A percentile compares a stretch with the other conserved stretches of the same genome.
These are phyloP conservation scores for Albifimbria verrucaria DNA, from an alignment of 2,329 filamentous ascomycete species.

Conservation along the genomic window DNA sequence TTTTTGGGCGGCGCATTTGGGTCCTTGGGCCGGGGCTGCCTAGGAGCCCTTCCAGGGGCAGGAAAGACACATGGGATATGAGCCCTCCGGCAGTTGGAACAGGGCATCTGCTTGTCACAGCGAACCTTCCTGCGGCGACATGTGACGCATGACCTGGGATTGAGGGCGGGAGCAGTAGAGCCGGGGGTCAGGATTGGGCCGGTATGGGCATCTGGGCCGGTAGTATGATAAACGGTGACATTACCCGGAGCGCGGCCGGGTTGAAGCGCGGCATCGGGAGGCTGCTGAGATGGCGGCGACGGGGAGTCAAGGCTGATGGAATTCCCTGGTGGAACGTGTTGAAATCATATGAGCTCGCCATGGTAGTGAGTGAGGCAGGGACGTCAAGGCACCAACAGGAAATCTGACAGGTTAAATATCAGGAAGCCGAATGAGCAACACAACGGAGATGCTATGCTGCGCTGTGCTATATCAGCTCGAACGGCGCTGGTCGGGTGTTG, in stretches of 20 bases:
- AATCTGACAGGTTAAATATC: too few species aligned
- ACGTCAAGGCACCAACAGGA: too few species aligned
- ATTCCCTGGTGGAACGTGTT: background rate
- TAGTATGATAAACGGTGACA: constrained; percentile 36
- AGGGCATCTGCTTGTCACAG: constrained; percentile 75
- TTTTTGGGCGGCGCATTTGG: constrained; percentile 59
- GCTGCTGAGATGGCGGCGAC: background rate
- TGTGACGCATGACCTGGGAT: constrained; percentile 48
- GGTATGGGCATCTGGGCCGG: constrained; percentile 35
- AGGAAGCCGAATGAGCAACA: too few species aligned
- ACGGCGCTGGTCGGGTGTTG: too few species aligned
- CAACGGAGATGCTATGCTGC: too few species aligned
- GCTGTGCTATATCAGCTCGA: too few species aligned
- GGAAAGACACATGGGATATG: constrained; percentile 72
- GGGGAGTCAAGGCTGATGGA: background rate
- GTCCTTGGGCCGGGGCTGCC: constrained; percentile 63
- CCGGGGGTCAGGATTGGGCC: constrained; percentile 30
- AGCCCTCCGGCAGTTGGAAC: constrained; percentile 69
- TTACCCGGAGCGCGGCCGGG: constrained; percentile 17
- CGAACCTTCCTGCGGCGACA: constrained; percentile 63
- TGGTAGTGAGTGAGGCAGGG: background rate
- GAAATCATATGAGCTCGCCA: background rate
- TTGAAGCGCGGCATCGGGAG: background rate
- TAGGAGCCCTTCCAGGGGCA: constrained; percentile 68
- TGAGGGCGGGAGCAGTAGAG: constrained; percentile 31